Evolutionary conservation across 805 yeast species (phyloP), one percentile per base, ranked within the genome.

Genomic region (Candida chilensis): DNA sequence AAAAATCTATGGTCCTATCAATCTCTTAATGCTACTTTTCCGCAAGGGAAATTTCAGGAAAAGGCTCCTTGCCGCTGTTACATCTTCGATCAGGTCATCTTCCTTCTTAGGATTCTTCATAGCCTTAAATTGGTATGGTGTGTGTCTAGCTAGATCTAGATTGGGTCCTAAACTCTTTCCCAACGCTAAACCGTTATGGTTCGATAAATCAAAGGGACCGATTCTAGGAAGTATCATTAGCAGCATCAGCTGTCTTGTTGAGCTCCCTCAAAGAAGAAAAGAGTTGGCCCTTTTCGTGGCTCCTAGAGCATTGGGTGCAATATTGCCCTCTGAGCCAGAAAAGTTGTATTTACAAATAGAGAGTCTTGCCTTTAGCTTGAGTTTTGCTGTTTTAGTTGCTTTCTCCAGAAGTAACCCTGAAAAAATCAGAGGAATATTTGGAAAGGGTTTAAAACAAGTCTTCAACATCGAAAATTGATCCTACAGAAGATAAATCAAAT

Each of bases 271-370:
- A 30, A 47, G 73, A 17, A 50, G 71, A 16, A 60, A 66, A 30
- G 73, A 66, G 36, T 57, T 66, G 46, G 68, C 71, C 0, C 49
- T 66, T 17, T 66, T 66, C 39, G 70, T 62, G 17, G 65, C 67
- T 6, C 68, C 62, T 3, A 37, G 58, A 27, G 62, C 59, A 12
- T 39, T 54, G 37, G 61, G 60, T 7, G 52, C 60, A 14, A 32
- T 56, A 18, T 45, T 56, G 4, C 47, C 56, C 12, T 27, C 48
- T 14, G 52, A 47, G 12, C 40, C 51, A 8, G 38, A 57, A 13
- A 16, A 19, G 14, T 27, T 27, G 9, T 10, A 27, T 16, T 29
- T 36, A n/a, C 9, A 22, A 17, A 34, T 52, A 6, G 65, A 59
- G 33, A 37, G 52, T 16, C 16, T 52, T 10, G 47, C 44, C n/a